These are phyloP conservation scores for Cytospora paraplurivora DNA, from an alignment of 2,329 filamentous ascomycete genomes.

Conservation along the genomic window DNA sequence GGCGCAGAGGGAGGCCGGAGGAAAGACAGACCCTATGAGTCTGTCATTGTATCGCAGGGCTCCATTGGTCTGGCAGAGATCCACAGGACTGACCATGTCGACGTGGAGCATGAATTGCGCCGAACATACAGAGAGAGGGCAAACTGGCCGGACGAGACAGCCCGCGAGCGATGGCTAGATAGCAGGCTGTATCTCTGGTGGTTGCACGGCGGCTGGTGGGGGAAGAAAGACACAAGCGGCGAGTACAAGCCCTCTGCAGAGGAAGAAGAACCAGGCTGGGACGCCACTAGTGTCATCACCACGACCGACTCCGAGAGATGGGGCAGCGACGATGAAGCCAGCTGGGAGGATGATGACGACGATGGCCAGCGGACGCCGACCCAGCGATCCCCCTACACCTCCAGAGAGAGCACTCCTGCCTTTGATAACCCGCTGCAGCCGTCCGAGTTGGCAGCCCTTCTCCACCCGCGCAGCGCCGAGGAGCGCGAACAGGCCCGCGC, in stretches of 20 bases:
- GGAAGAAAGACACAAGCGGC: slow-evolving; percentile 76
- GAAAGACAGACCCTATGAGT: slow-evolving; percentile 49
- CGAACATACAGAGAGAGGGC: slow-evolving; percentile 43
- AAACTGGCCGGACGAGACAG: slow-evolving; percentile 40
- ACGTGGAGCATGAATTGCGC: slow-evolving; percentile 80
- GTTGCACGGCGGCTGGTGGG: slow-evolving; percentile 82
- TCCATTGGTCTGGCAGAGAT: slow-evolving; percentile 47
- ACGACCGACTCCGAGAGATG: slow-evolving; percentile 43
- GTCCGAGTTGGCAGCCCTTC: slow-evolving; percentile 72
- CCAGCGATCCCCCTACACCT: slow-evolving; percentile 54
- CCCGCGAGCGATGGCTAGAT: slow-evolving; percentile 69
- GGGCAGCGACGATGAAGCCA: slow-evolving; percentile 32
- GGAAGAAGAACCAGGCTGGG: slow-evolving; percentile 39
- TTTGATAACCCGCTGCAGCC: slow-evolving; percentile 66
- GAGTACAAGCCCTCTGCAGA: slow-evolving; percentile 71
- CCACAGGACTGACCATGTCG: slow-evolving; percentile 65
- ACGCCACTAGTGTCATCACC: slow-evolving; percentile 80
- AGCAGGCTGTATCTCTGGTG: slow-evolving; percentile 81
- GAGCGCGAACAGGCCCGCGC: slow-evolving; percentile 80
- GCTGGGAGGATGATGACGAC: slow-evolving; percentile 42
- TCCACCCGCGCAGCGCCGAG: slow-evolving; percentile 77
- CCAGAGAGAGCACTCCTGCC: slow-evolving; percentile 58
- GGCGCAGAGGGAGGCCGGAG: slow-evolving; percentile 27
- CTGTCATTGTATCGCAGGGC: slow-evolving; percentile 54
- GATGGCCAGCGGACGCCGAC: slow-evolving; percentile 73